Percentiles rank a stretch among this genome's conserved stretches.
phyloP scores from a whole-genome alignment of 2,329 filamentous ascomycete species.

The Diaporthe caulivora region DNA sequence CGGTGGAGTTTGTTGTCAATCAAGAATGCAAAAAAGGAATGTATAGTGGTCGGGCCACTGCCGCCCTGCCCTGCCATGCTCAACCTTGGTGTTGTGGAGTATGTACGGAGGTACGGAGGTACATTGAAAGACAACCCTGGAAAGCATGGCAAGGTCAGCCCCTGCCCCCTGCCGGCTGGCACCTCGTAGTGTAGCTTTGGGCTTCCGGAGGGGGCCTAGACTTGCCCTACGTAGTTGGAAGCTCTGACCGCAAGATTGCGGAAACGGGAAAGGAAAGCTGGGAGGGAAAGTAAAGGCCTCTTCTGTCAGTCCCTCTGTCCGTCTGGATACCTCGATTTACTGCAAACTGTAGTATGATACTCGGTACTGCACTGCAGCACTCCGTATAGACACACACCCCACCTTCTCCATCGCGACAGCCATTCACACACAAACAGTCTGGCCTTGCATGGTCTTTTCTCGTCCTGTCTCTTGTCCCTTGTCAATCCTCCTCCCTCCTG shows the following conservation, averaged over 20 bases:
- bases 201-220: background rate
- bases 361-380: background rate
- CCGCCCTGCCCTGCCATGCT: conserved; percentile 20
- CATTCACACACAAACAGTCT: conserved; percentile 8
- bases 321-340: background rate
- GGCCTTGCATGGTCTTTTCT: conserved; percentile 25
- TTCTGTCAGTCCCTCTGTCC: background rate
- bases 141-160: conserved; percentile 4
- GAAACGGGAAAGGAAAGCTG: conserved; percentile 16
- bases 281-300: background rate
- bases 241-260: conserved; percentile 32
- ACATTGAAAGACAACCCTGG: background rate
- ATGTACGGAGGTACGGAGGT: no score
- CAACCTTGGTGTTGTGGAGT: no score
- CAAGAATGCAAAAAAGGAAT: background rate
- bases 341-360: no score
- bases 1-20: conserved; percentile 12
- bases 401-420: background rate
- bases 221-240: background rate
- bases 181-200: background rate
- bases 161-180: conserved; percentile 17
- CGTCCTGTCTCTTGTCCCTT: conserved; percentile 22
- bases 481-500: conserved; percentile 7
- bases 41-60: conserved; percentile 1
- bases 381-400: background rate